Evolutionary conservation across 139 green algal species (phyloP).

Genomic region (Diplosphaera chodatii): DNA sequence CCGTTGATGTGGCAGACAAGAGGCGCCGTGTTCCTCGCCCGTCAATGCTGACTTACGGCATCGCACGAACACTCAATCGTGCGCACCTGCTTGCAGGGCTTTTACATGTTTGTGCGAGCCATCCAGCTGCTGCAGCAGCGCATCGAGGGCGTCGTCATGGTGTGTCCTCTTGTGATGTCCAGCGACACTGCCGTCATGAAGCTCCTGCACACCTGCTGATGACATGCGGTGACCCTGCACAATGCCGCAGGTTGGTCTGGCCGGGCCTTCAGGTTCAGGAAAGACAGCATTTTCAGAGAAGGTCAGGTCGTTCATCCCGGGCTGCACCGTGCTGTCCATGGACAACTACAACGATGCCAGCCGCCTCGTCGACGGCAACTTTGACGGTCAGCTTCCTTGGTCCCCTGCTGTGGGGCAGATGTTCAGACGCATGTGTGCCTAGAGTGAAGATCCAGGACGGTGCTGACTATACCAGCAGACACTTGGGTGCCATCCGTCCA

Average conservation of each 20-base stretch:
- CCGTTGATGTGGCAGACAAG: neutral
- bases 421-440: no score
- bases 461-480: no score
- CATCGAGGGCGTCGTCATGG: slow-evolving; percentile 74
- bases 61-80: no score
- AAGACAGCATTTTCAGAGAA: slow-evolving; percentile 95
- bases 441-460: no score
- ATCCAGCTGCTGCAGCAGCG: slow-evolving; percentile 67
- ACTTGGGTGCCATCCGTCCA: no score
- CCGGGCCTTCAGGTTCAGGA: slow-evolving; percentile 83
- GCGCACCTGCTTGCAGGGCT: no score
- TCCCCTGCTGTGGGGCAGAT: no score
- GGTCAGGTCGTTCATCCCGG: slow-evolving; percentile 80
- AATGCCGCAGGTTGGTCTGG: slow-evolving; percentile 67
- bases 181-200: no score
- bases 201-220: no score
- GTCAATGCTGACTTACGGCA: no score
- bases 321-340: slow-evolving; percentile 82
- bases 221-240: no score
- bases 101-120: slow-evolving; percentile 84
- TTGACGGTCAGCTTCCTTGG: slow-evolving; percentile 61
- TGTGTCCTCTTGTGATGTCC: slow-evolving; percentile 15
- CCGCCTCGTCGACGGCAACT: slow-evolving; percentile 86
- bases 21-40: neutral
- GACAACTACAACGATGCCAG: slow-evolving; percentile 97